Evolutionary conservation across 768 basidiomycete genomes (phyloP).

Genomic region (Clathrus columnatus): DNA sequence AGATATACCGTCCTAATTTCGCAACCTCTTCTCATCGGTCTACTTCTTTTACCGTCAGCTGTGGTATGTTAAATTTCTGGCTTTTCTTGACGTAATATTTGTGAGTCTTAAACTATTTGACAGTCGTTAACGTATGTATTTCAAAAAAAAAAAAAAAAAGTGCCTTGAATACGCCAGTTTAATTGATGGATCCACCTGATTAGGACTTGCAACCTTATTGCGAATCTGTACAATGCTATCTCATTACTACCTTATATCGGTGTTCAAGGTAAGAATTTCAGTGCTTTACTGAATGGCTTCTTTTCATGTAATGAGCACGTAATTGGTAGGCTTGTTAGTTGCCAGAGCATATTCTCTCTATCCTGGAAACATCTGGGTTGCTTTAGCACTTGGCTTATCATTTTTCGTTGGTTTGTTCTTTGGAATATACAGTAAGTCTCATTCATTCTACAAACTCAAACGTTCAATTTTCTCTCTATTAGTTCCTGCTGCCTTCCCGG

Average conservation of each 20-base stretch:
- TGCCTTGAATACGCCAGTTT: no score
- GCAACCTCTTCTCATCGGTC: not conserved
- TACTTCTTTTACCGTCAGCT: not conserved
- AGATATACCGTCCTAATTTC: not conserved
- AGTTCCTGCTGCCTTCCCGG: not conserved
- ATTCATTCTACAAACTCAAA: not conserved
- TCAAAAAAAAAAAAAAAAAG: no score
- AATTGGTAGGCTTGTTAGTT: not conserved
- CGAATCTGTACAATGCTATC: not conserved
- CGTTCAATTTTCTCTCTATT: not conserved
- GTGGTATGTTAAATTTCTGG: not conserved
- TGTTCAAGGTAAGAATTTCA: not conserved
- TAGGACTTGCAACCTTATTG: not conserved
- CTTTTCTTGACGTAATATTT: not conserved
- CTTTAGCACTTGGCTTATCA: not conserved
- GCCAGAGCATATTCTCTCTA: not conserved
- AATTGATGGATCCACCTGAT: not conserved
- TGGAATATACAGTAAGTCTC: not conserved
- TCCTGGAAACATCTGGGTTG: not conserved
- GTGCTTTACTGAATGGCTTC: not conserved
- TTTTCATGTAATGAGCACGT: not conserved
- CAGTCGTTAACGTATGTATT: not conserved
- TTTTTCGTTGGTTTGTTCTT: not conserved
- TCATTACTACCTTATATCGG: not conserved
- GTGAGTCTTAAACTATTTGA: not conserved